phyloP scores from a whole-genome alignment of 768 basidiomycete genomes.

The Paxillus ammoniavirescens region DNA sequence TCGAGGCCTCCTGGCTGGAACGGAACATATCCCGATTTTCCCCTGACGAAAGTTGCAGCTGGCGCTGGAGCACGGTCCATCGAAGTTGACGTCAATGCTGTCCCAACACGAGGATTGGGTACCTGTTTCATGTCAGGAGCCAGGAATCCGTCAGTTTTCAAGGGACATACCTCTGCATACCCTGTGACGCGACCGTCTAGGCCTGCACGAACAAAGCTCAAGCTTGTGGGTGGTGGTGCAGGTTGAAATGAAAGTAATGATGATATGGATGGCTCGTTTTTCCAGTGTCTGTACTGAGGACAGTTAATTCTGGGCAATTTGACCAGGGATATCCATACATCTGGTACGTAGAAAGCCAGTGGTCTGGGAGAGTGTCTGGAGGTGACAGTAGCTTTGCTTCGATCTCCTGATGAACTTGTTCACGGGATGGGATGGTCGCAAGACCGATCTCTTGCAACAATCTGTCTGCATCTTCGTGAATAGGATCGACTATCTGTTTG shows the following conservation, averaged over 20 bases:
- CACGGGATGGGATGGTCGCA: conserved; percentile 51
- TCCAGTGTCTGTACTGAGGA: conserved; percentile 61
- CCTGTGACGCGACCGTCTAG: conserved; percentile 79
- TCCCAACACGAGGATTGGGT: conserved; percentile 51
- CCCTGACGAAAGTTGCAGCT: conserved; percentile 81
- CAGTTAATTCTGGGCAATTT: conserved; percentile 10
- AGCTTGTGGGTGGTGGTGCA: conserved; percentile 69
- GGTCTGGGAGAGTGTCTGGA: conserved; percentile 57
- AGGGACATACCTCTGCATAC: conserved; percentile 67
- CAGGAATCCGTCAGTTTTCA: conserved; percentile 1
- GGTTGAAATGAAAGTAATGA: conserved; percentile 64
- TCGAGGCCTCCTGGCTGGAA: conserved; percentile 95
- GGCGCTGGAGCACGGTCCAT: conserved; percentile 82
- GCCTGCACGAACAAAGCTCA: conserved; percentile 74
- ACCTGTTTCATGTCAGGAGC: conserved; percentile 40
- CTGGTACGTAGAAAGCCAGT: conserved; percentile 82
- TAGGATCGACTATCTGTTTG: conserved; percentile 47
- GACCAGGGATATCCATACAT: conserved; percentile 50
- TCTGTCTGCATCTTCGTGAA: conserved; percentile 35
- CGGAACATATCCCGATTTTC: conserved; percentile 90
- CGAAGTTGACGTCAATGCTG: conserved; percentile 82
- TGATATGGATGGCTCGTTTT: conserved; percentile 56
- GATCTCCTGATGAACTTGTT: conserved; percentile 63
- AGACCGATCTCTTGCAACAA: conserved; percentile 61
- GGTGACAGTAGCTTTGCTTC: conserved; percentile 77